A percentile compares a stretch with the other conserved stretches of the same genome.
Conservation (phyloP, 2,329 filamentous ascomycete genomes). For the Sporothrix phasma region DNA sequence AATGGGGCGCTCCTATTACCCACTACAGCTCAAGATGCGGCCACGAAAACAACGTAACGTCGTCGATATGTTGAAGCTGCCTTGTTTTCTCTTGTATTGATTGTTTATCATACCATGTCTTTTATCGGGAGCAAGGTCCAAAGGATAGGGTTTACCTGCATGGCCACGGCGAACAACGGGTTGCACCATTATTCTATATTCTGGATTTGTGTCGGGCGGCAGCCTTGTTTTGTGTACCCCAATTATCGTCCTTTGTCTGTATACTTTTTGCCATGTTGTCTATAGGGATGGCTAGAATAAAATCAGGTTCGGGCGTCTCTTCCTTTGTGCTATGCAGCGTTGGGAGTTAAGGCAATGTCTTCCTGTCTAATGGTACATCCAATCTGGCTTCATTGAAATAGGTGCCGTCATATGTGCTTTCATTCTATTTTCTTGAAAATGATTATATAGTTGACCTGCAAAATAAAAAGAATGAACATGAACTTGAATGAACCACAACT, state of each 20-base stretch:
- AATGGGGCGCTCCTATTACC: constrained; percentile 42
- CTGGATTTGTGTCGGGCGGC: not conserved
- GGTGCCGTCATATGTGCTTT: too few species aligned
- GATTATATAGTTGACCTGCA: not conserved
- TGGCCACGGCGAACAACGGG: constrained; percentile 6
- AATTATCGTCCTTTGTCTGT: not conserved
- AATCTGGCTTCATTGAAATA: too few species aligned
- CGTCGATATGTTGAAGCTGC: not conserved
- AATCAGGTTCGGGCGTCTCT: too few species aligned
- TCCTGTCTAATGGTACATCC: too few species aligned
- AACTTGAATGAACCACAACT: not conserved
- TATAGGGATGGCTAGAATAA: too few species aligned
- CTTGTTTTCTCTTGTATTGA: not conserved
- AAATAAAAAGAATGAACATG: not conserved
- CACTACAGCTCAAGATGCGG: constrained; percentile 53
- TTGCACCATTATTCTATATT: not conserved
- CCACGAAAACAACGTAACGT: constrained; percentile 38
- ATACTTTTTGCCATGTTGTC: not conserved
- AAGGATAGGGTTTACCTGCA: not conserved
- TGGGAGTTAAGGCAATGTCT: too few species aligned
- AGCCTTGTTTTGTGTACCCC: not conserved
- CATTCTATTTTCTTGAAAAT: too few species aligned
- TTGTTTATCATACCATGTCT: not conserved
- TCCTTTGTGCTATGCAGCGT: too few species aligned
- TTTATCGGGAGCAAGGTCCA: not conserved